Conservation (phyloP, 2,329 filamentous ascomycete genomes). For the Penicillium sp. region DNA sequence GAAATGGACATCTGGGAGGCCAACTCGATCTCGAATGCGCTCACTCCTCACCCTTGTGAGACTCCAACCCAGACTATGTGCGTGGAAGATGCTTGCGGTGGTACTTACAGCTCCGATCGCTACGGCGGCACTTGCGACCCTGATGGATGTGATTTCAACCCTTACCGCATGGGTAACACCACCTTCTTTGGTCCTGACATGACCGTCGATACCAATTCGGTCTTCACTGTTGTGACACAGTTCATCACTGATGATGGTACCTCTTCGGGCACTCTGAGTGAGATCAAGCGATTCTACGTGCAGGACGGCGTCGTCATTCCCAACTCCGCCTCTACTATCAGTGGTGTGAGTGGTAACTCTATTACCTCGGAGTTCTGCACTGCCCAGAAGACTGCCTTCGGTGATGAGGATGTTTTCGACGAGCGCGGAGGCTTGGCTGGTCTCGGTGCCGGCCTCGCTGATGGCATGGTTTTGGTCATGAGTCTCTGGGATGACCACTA, state of each 20-base stretch:
- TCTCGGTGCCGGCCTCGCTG: conserved; percentile 56
- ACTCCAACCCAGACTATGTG: conserved; percentile 53
- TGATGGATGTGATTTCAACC: conserved; percentile 71
- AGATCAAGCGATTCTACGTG: conserved; percentile 66
- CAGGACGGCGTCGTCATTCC: conserved; percentile 62
- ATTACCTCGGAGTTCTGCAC: conserved; percentile 61
- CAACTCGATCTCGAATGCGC: conserved; percentile 65
- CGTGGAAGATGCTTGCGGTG: conserved; percentile 53
- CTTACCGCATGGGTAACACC: conserved; percentile 64
- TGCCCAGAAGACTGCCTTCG: conserved; percentile 57
- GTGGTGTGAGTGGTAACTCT: conserved; percentile 52
- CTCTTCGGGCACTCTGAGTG: conserved; percentile 54
- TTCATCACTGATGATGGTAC: conserved; percentile 58
- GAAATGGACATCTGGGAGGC: conserved; percentile 74
- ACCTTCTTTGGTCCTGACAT: conserved; percentile 62
- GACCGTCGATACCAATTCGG: conserved; percentile 60
- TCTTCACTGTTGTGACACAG: conserved; percentile 67
- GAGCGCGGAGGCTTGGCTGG: conserved; percentile 56
- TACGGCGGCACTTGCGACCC: conserved; percentile 66
- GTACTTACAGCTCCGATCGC: conserved; percentile 53
- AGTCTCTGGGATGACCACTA: conserved; percentile 64
- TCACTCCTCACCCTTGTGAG: conserved; percentile 66
- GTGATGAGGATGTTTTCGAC: conserved; percentile 55
- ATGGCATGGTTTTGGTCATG: conserved; percentile 67
- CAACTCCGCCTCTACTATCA: conserved; percentile 52